These are phyloP conservation scores for Talaromyces amestolkiae DNA, from an alignment of 2,329 filamentous ascomycete genomes.

Conservation along the genomic window DNA sequence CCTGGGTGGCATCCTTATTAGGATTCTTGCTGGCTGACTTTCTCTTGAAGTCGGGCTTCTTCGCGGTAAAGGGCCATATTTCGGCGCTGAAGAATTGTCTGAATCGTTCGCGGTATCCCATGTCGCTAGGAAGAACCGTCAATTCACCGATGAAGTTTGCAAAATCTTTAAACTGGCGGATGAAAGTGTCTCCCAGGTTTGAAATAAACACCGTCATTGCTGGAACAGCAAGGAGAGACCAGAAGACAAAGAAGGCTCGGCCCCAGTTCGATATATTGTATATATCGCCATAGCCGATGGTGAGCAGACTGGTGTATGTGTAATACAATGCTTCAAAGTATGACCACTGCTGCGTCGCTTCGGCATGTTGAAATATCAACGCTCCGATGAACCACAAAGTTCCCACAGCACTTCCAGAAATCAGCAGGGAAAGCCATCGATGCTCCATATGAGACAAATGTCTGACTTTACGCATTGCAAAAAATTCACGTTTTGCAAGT, in stretches of 20 bases:
- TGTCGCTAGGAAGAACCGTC: constrained; percentile 54
- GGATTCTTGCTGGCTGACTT: background rate
- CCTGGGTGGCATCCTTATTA: constrained; percentile 4
- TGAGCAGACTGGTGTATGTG: constrained; percentile 38
- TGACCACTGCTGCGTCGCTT: constrained; percentile 32
- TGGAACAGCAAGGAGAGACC: constrained; percentile 41
- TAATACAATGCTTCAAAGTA: constrained; percentile 43
- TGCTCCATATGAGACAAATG: constrained; percentile 40
- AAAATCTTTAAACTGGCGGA: constrained; percentile 54
- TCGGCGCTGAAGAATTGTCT: constrained; percentile 21
- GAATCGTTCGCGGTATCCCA: constrained; percentile 33
- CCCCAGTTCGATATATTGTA: constrained; percentile 34
- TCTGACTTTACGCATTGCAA: constrained; percentile 49
- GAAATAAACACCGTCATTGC: constrained; percentile 42
- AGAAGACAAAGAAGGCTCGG: constrained; percentile 41
- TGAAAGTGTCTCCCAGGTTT: constrained; percentile 40
- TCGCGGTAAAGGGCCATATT: constrained; percentile 1
- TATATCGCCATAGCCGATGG: constrained; percentile 43
- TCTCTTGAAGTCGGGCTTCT: background rate
- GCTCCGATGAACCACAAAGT: constrained; percentile 46
- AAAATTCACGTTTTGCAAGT: constrained; percentile 38
- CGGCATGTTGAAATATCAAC: constrained; percentile 37
- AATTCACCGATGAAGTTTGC: constrained; percentile 56
- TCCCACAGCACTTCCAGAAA: constrained; percentile 40
- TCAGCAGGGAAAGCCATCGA: constrained; percentile 42